These are phyloP conservation scores for Hansenula sp. DNA, from an alignment of 1,139 yeast species.

Conservation along the genomic window DNA sequence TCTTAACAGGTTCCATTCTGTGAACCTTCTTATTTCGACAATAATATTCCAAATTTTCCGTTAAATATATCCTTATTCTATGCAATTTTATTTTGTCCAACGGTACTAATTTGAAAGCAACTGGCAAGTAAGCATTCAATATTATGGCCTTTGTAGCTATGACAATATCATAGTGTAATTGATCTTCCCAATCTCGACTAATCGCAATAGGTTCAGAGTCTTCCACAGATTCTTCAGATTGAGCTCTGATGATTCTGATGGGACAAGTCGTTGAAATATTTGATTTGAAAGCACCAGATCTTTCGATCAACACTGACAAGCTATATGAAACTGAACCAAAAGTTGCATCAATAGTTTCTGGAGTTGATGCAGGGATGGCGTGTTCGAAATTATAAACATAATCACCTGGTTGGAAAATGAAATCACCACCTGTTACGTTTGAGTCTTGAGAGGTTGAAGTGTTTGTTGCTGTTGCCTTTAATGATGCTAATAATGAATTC, in stretches of 20 bases:
- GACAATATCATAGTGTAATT: conserved; percentile 81
- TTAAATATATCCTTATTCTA: conserved; percentile 75
- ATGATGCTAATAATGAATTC: conserved; percentile 10
- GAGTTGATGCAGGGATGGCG: conserved; percentile 75
- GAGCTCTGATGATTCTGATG: conserved; percentile 67
- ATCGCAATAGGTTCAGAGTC: conserved; percentile 93
- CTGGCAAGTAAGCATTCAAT: conserved; percentile 76
- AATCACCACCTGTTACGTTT: conserved; percentile 23
- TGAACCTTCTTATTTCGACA: conserved; percentile 86
- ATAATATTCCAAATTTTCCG: conserved; percentile 88
- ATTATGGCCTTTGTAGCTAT: conserved; percentile 87
- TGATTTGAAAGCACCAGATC: conserved; percentile 83
- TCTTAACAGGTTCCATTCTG: conserved; percentile 83
- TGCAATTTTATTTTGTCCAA: conserved; percentile 85
- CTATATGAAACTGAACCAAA: conserved; percentile 76
- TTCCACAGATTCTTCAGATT: conserved; percentile 74
- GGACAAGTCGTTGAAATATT: conserved; percentile 64
- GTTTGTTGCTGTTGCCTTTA: conserved; percentile 2
- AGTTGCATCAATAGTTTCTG: conserved; percentile 75
- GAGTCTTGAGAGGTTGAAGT: background rate
- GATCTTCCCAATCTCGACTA: conserved; percentile 90
- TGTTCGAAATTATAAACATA: conserved; percentile 91
- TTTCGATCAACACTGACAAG: conserved; percentile 64
- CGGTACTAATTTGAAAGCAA: conserved; percentile 81
- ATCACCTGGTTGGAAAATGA: conserved; percentile 71